These are phyloP conservation scores for Rhexocercosporidium sp. DNA, from an alignment of 2,329 filamentous ascomycete species.

Conservation along the genomic window DNA sequence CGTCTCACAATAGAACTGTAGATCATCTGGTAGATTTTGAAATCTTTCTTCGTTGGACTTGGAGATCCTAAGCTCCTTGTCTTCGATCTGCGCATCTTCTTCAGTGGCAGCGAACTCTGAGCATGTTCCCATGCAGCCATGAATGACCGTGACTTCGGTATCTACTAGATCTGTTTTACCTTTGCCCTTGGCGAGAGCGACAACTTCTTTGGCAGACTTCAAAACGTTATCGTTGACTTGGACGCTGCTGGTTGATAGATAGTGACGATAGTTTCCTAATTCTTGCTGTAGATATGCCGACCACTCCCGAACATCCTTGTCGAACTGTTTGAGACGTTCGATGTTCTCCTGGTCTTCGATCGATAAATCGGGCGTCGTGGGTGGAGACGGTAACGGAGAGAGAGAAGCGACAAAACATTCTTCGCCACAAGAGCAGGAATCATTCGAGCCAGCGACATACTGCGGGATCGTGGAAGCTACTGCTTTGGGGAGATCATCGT, in stretches of 20 bases:
- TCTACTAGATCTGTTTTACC: neutral
- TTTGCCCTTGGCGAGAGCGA: neutral
- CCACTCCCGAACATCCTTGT: neutral
- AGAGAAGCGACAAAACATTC: neutral
- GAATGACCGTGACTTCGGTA: neutral
- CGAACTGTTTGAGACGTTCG: neutral
- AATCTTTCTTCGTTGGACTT: neutral
- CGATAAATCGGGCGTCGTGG: neutral
- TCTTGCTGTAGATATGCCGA: slow-evolving; percentile 1
- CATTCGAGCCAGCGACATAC: neutral
- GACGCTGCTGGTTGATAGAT: neutral
- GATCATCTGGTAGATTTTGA: neutral
- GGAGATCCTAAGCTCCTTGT: neutral
- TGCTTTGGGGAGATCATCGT: neutral
- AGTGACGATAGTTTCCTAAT: neutral
- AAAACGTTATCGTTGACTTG: neutral
- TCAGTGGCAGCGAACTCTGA: neutral
- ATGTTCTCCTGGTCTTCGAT: neutral
- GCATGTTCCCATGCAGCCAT: neutral
- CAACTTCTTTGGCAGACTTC: neutral
- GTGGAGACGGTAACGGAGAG: neutral
- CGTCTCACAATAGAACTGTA: neutral
- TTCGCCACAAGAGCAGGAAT: neutral
- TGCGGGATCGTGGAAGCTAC: neutral
- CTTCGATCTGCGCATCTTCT: neutral